These are phyloP conservation scores for Ogataea nitratoaversa DNA, from an alignment of 805 yeast genomes.

Conservation along the genomic window DNA sequence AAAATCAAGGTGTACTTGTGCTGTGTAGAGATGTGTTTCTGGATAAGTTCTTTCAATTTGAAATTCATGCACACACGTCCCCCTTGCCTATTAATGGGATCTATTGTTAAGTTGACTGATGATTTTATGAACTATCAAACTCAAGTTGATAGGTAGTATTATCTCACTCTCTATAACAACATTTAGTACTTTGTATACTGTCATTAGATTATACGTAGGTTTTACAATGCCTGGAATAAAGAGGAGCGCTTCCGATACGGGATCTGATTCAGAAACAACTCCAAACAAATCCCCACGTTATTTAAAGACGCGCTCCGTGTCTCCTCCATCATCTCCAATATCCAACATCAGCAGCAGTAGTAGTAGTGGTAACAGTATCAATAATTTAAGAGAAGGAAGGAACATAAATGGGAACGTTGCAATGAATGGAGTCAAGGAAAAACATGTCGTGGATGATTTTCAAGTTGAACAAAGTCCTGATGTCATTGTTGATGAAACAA, in stretches of 20 bases:
- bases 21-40: background rate
- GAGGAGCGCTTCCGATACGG: constrained; percentile 2
- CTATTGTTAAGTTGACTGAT: too few relatives aligned
- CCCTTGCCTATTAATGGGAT: too few relatives aligned
- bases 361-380: background rate
- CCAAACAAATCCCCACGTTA: constrained; percentile 2
- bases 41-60: too few relatives aligned
- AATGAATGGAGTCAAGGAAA: background rate
- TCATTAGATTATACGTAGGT: too few relatives aligned
- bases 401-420: too few relatives aligned
- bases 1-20: background rate
- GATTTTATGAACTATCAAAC: too few relatives aligned
- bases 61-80: too few relatives aligned
- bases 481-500: constrained; percentile 16
- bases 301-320: constrained; percentile 8
- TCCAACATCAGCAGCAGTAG: background rate
- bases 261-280: constrained; percentile 6
- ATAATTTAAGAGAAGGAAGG: too few relatives aligned
- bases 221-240: constrained; percentile 7
- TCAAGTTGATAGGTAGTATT: too few relatives aligned
- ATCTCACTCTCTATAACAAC: too few relatives aligned
- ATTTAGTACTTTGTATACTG: too few relatives aligned
- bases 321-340: constrained; percentile 2
- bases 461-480: constrained; percentile 9
- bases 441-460: background rate